Base-by-base conservation (phyloP, 345 rosid genomes). In the Arabidopsis thaliana region DNA sequence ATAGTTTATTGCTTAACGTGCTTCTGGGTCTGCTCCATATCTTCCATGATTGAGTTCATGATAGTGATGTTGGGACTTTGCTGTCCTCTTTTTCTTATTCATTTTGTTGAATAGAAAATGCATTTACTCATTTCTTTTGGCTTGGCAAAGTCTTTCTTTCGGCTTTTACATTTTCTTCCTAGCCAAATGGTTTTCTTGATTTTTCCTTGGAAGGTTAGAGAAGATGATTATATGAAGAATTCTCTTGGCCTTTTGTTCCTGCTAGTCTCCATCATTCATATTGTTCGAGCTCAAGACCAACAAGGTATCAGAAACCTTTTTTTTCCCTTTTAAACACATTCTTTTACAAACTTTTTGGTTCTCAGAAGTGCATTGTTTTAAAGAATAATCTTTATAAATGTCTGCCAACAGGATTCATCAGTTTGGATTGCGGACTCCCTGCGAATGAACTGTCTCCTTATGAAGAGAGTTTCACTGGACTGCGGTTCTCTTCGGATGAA, bases 351-450 rank as follows among this genome's bases (percentile, higher is more conserved):
- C 42, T 24, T 55, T 53, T 49, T 55, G 41, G 52, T 9, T 67
- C 50, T 52, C 14, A 52, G 6, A 13, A 24, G 8, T 22, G 12
- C 20, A 33, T 4, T 48, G 2, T 53, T 34, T 52, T 3, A 3
- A 28, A 16, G 53, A 4, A 46, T 13, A 59, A 49, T 25, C 6
- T 34, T 23, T 14, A 5, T 24, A 1, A 1, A 10, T 37, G 45
- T 48, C 8, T 34, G 16, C 45, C n/a, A 41, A 48, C 80, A 83
- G 89, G 84, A 12, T 82, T 83, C 75, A 77, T 83, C 48, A 80
- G 82, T 69, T 72, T 85, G 66, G 89, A 82, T 44, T 83, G 89
- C 24, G 89, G 88, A 20, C 23, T 53, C 28, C 56, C 73, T 0
- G 36, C 59, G 0, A 5, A 46, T 24, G 69, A 61, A 14, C 1